phyloP scores from a whole-genome alignment of 306 rosid species.

The Trifolium dubium region DNA sequence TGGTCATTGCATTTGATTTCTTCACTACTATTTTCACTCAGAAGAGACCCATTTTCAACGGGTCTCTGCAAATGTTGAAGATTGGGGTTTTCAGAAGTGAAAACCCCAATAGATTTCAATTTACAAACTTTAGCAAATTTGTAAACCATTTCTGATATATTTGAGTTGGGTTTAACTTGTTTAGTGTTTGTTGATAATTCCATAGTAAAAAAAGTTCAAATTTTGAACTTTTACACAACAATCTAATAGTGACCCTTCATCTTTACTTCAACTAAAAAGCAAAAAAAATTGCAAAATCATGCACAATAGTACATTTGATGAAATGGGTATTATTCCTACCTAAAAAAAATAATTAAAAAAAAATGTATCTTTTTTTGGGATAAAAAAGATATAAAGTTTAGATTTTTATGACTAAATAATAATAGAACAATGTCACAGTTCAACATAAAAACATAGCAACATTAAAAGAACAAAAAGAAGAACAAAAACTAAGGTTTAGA shows the following conservation, averaged over 20 bases:
- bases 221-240: slow-evolving; percentile 43
- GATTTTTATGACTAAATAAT: neutral
- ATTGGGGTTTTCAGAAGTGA: slow-evolving; percentile 56
- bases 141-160: slow-evolving; percentile 69
- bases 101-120: slow-evolving; percentile 78
- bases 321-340: slow-evolving; percentile 23
- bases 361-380: neutral
- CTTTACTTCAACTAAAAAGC: slow-evolving; percentile 34
- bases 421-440: neutral
- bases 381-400: neutral
- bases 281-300: slow-evolving; percentile 30
- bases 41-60: slow-evolving; percentile 34
- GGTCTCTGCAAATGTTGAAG: slow-evolving; percentile 48
- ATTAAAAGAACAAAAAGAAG: neutral
- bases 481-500: slow-evolving; percentile 10
- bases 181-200: slow-evolving; percentile 50
- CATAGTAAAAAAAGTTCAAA: slow-evolving; percentile 50
- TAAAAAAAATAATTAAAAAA: neutral
- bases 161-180: slow-evolving; percentile 66
- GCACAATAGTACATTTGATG: slow-evolving; percentile 18
- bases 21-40: slow-evolving; percentile 47
- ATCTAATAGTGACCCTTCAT: slow-evolving; percentile 36
- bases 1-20: slow-evolving; percentile 44
- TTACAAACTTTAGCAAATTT: slow-evolving; percentile 75
- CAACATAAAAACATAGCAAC: slow-evolving; percentile 21